Conservation (phyloP, 345 rosid genomes). For the Syzygium oleosum region DNA sequence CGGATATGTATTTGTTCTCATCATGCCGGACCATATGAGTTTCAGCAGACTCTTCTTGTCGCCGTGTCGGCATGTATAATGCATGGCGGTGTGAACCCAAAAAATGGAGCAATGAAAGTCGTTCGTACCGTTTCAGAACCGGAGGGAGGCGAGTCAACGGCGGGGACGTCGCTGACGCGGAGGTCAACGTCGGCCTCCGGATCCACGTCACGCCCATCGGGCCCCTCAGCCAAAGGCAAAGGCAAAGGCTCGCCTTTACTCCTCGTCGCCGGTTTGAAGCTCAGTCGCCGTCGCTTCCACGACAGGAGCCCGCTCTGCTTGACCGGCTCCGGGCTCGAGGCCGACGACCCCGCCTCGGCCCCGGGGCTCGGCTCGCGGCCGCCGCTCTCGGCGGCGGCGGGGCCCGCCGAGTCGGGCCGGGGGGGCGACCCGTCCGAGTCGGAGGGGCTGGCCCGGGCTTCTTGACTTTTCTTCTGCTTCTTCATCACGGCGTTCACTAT, state of each 20-base stretch:
- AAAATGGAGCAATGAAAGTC: background rate
- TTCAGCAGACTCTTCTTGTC: background rate
- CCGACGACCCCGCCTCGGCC: background rate
- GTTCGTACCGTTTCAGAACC: background rate
- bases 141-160: background rate
- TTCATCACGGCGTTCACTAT: background rate
- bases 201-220: background rate
- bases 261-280: background rate
- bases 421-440: background rate
- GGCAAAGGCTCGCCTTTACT: background rate
- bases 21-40: background rate
- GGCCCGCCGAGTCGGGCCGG: background rate
- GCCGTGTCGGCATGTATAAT: too few relatives aligned
- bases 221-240: too few relatives aligned
- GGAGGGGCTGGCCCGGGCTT: background rate
- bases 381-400: background rate
- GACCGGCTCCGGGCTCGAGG: background rate
- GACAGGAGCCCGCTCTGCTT: background rate
- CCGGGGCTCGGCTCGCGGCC: background rate
- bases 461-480: background rate
- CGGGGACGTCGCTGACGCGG: background rate
- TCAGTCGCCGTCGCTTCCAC: conserved; percentile 11
- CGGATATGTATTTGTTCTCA: background rate
- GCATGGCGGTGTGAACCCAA: background rate
- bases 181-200: background rate